Percentiles rank a stretch among this genome's conserved stretches.
phyloP scores from a whole-genome alignment of 2,329 filamentous ascomycete species.

The Pezicula neosporulosa region DNA sequence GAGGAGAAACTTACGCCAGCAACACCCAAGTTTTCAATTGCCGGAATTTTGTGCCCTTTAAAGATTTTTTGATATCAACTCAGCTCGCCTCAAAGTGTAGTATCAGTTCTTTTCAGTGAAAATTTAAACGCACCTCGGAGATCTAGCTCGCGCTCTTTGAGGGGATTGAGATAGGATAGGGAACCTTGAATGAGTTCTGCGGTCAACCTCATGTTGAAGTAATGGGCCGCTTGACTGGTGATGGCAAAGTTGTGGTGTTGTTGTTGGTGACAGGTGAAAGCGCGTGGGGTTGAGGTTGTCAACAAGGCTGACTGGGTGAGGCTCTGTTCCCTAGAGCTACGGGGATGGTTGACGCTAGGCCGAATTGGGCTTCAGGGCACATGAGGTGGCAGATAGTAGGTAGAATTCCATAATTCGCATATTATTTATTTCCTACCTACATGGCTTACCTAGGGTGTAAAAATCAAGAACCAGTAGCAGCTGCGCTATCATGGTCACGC shows the following conservation, averaged over 20 bases:
- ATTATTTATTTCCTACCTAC: too few relatives aligned
- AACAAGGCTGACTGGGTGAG: background rate
- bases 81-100: slow-evolving; percentile 79
- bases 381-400: too few relatives aligned
- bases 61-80: slow-evolving; percentile 69
- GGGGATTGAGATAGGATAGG: slow-evolving; percentile 95
- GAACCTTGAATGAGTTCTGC: slow-evolving; percentile 91
- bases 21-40: slow-evolving; percentile 96
- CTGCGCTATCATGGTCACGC: too few relatives aligned
- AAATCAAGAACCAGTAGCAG: too few relatives aligned
- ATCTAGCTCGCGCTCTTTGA: slow-evolving; percentile 98
- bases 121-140: slow-evolving; percentile 84
- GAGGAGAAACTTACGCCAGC: slow-evolving; percentile 66
- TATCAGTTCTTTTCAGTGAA: slow-evolving; percentile 85
- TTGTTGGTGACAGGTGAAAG: background rate
- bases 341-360: background rate
- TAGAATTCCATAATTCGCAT: too few relatives aligned
- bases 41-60: slow-evolving; percentile 93
- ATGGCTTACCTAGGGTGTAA: too few relatives aligned
- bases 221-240: slow-evolving; percentile 7
- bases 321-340: background rate
- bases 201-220: slow-evolving; percentile 77
- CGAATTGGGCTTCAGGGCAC: background rate
- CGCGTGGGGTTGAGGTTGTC: background rate
- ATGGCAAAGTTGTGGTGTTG: background rate